Evolutionary conservation across 2,329 filamentous ascomycete species (phyloP).

Genomic region (Grosmannia penicillata): DNA sequence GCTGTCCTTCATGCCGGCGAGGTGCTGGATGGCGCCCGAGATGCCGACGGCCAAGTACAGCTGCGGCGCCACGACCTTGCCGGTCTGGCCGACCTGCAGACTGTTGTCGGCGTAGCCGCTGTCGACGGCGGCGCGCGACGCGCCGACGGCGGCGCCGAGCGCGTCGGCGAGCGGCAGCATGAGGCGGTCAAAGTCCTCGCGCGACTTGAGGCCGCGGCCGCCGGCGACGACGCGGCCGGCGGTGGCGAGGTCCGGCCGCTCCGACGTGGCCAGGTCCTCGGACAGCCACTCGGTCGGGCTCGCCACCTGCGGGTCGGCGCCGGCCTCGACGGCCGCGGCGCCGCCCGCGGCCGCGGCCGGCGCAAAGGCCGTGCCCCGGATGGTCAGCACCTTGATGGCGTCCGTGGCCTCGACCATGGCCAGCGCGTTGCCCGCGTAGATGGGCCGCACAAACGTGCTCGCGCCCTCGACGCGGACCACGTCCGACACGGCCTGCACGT

Average conservation of each 20-base stretch:
- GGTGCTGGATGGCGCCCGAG: conserved; percentile 91
- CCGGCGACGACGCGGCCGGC: conserved; percentile 83
- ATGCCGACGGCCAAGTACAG: conserved; percentile 93
- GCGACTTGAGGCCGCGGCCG: conserved; percentile 89
- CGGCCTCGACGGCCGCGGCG: conserved; percentile 63
- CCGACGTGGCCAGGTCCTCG: conserved; percentile 83
- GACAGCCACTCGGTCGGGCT: conserved; percentile 76
- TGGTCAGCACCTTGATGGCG: conserved; percentile 73
- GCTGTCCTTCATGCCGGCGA: conserved; percentile 99
- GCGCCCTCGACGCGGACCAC: conserved; percentile 76
- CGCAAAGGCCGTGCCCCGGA: conserved; percentile 85
- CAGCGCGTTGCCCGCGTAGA: conserved; percentile 96
- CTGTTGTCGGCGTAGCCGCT: conserved; percentile 97
- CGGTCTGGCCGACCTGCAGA: conserved; percentile 93
- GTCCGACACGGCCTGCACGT: conserved; percentile 87
- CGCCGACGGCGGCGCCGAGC: conserved; percentile 88
- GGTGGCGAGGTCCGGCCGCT: conserved; percentile 86
- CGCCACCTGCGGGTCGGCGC: conserved; percentile 66
- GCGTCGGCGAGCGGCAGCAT: conserved; percentile 89
- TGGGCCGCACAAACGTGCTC: conserved; percentile 89
- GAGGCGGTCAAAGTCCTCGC: conserved; percentile 88
- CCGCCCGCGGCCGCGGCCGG: conserved; percentile 51
- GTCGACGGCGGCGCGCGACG: conserved; percentile 88
- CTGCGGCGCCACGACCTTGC: conserved; percentile 94
- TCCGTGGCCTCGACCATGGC: conserved; percentile 88